Evolutionary conservation across 768 basidiomycete species (phyloP).

Genomic region (Rhodotorula graminis): DNA sequence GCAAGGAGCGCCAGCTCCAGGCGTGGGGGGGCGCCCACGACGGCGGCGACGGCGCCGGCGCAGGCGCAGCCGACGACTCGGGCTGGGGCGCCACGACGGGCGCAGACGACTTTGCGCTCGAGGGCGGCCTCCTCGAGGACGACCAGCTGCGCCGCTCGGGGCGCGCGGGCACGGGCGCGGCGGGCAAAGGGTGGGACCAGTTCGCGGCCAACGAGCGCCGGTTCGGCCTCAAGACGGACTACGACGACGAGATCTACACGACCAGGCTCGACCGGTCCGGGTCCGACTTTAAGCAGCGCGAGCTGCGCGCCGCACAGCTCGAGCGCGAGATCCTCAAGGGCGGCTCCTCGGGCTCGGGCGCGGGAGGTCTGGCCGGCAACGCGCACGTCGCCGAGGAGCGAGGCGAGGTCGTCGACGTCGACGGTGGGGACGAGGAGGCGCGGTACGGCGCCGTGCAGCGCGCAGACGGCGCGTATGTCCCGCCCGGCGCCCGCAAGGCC

Average conservation of each 20-base stretch:
- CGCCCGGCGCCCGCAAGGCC: slow-evolving; percentile 74
- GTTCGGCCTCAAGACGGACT: slow-evolving; percentile 85
- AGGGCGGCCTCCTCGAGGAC: slow-evolving; percentile 14
- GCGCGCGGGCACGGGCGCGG: slow-evolving; percentile 8
- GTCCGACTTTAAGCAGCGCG: slow-evolving; percentile 80
- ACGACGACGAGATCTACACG: slow-evolving; percentile 90
- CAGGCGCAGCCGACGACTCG: not conserved
- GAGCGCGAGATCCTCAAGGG: slow-evolving; percentile 87
- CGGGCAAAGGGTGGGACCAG: slow-evolving; percentile 68
- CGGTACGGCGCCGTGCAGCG: slow-evolving; percentile 92
- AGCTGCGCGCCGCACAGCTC: slow-evolving; percentile 76
- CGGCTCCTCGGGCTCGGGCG: slow-evolving; percentile 1
- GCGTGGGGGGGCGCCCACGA: slow-evolving; percentile 28
- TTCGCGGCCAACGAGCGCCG: slow-evolving; percentile 87
- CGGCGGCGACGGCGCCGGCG: too few species aligned
- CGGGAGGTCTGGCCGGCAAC: slow-evolving; percentile 55
- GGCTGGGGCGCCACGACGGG: not conserved
- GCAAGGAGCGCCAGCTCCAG: slow-evolving; percentile 34
- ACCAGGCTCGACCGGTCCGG: slow-evolving; percentile 81
- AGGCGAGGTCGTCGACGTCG: slow-evolving; percentile 55
- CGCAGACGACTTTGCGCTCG: not conserved
- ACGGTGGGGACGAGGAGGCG: slow-evolving; percentile 99
- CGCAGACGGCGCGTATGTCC: slow-evolving; percentile 82
- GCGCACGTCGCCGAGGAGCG: slow-evolving; percentile 88
- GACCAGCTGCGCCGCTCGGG: not conserved